Evolutionary conservation across 805 yeast genomes (phyloP), one percentile per base, ranked within the genome.

Genomic region (Wickerhamomyces kurtzmanii): DNA sequence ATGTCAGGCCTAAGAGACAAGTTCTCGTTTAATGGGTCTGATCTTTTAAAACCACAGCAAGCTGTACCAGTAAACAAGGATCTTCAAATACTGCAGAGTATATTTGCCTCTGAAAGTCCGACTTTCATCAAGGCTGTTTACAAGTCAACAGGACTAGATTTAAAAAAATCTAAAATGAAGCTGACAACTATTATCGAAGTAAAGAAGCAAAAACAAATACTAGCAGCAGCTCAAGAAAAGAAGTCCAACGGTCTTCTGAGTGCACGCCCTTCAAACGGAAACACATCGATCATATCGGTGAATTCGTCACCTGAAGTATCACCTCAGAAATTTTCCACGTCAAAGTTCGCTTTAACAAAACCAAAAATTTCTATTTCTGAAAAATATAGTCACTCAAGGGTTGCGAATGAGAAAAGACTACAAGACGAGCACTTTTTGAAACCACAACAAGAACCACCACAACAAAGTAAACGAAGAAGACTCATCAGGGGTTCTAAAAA

Each of bases 1-100:
- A 32, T 38, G 15, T 28, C 45, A 4, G 31, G 37, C 25, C 42
- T 68, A 26, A 45, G 62, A 19, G 68, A 64, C 31, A 54, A 55
- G 37, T 68, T 63, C 35, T 54, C 67, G 2, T 68, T 60, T 33
- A 56, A 47, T 24, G 52, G 44, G 32, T 33, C 31, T 47, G 17
- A 14, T 42, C 27, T 18, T 6, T 12, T 18, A 11, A 11, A 30
- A 30, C 15, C 30, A 21, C 24, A 36, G 29, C 12, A 31, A 27
- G 24, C 35, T 8, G 26, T 31, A 8, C 22, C 41, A 1, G 36
- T 31, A 1, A 23, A 32, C 11, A 40, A 42, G 20, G 49, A 43
- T 29, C 20, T 45, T 18, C 45, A 36, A 29, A 49, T 41, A 24
- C 29, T 43, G 23, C 39, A 16, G 15, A 32, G 22, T 29, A 47